These are phyloP conservation scores for Starmerella vaccinii DNA, from an alignment of 805 yeast species.

Conservation along the genomic window DNA sequence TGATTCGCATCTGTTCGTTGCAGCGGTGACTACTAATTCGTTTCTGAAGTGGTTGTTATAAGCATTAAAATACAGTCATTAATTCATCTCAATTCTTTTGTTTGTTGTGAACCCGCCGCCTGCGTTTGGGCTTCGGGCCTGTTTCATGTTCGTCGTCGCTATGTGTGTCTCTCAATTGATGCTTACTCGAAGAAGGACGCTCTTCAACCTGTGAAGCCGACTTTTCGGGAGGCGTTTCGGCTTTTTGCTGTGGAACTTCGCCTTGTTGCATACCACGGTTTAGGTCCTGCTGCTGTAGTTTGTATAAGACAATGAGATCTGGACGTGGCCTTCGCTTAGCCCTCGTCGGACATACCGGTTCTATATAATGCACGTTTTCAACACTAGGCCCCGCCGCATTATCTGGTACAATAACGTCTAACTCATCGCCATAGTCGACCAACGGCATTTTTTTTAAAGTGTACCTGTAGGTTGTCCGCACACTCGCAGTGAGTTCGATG, in stretches of 20 bases:
- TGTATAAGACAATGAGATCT: slow-evolving; percentile 15
- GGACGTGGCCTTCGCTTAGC: slow-evolving; percentile 4
- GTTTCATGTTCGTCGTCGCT: neutral
- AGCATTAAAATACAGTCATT: no score
- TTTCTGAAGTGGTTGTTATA: no score
- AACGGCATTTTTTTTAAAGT: neutral
- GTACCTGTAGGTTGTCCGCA: no score
- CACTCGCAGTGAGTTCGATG: no score
- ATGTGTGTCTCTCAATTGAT: neutral
- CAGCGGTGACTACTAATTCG: no score
- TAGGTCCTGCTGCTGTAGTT: slow-evolving; percentile 8
- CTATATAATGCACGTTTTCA: neutral
- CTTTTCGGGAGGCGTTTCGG: no score
- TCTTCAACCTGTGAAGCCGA: no score
- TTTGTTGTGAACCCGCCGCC: neutral
- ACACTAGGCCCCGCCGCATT: neutral
- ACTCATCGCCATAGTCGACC: neutral
- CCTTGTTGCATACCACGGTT: no score
- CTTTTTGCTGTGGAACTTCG: no score
- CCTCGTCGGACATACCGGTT: slow-evolving; percentile 17
- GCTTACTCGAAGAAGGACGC: no score
- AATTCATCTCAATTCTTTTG: neutral
- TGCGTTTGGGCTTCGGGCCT: neutral
- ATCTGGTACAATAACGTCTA: neutral
- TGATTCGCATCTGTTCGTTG: neutral